Evolutionary conservation across 2,329 filamentous ascomycete genomes (phyloP).

Genomic region (Penicillium sp.): DNA sequence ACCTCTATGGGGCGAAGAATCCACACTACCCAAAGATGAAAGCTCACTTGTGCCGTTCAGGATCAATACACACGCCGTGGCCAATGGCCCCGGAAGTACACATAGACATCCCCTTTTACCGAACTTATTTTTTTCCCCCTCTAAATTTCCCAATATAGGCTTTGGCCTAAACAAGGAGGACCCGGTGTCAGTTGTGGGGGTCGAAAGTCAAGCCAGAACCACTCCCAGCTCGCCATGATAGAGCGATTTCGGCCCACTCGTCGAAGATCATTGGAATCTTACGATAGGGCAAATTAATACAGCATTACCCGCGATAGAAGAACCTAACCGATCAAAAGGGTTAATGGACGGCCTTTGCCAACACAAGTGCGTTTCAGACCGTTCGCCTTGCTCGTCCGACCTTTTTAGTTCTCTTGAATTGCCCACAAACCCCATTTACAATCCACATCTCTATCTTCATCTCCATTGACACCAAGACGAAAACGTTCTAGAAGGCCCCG

Average conservation of each 20-base stretch:
- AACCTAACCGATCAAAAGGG: constrained; percentile 15
- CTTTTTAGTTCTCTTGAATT: constrained; percentile 10
- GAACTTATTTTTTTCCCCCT: constrained; percentile 11
- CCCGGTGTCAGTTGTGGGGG: constrained; percentile 34
- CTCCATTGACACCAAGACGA: constrained; percentile 21
- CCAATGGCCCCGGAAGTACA: constrained; percentile 29
- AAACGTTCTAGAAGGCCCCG: constrained; percentile 28
- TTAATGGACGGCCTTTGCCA: constrained; percentile 17
- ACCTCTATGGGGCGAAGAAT: constrained; percentile 30
- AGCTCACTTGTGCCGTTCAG: constrained; percentile 25
- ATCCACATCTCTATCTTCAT: constrained; percentile 6
- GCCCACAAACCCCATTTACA: background rate
- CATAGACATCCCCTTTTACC: constrained; percentile 17
- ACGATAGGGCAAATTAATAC: constrained; percentile 26
- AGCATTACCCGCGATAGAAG: constrained; percentile 13
- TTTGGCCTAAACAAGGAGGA: constrained; percentile 23
- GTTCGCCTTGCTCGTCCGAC: constrained; percentile 3
- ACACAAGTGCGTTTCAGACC: constrained; percentile 22
- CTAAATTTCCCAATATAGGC: constrained; percentile 16
- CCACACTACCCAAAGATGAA: constrained; percentile 22
- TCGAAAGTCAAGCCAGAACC: constrained; percentile 21
- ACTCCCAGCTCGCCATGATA: constrained; percentile 18
- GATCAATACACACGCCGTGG: constrained; percentile 31
- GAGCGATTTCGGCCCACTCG: constrained; percentile 27
- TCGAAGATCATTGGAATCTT: constrained; percentile 31